Conservation (phyloP, 257 asterid species). For the Perilla frutescens region DNA sequence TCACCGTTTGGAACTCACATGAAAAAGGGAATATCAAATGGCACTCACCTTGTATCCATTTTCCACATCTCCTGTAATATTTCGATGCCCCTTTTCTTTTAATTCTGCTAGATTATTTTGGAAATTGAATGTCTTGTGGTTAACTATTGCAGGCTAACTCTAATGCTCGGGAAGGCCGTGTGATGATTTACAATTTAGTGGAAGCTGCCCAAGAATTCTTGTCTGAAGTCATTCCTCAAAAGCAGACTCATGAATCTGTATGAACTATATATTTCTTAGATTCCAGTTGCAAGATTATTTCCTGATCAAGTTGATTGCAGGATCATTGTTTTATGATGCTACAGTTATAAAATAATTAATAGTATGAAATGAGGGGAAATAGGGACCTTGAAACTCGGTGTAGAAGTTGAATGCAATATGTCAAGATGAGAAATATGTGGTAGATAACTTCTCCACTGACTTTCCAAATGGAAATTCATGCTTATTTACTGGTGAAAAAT, state of each 20-base stretch:
- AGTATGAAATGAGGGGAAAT: neutral
- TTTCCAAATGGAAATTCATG: neutral
- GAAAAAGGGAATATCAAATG: conserved; percentile 3
- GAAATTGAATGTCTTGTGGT: conserved; percentile 14
- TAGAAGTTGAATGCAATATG: neutral
- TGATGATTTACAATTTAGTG: conserved; percentile 94
- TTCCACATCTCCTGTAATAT: neutral
- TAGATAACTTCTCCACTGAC: conserved; percentile 8
- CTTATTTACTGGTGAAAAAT: conserved; percentile 1
- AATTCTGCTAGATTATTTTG: neutral
- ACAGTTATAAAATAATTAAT: conserved; percentile 11
- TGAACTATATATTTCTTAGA: conserved; percentile 39
- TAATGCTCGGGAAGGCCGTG: conserved; percentile 98
- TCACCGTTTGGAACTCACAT: conserved; percentile 5
- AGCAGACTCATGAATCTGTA: conserved; percentile 59
- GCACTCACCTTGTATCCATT: neutral
- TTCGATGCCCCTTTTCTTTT: neutral
- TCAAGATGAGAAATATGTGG: neutral
- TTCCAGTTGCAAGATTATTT: conserved; percentile 33
- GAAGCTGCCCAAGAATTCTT: conserved; percentile 99
- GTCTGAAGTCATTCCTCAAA: conserved; percentile 85
- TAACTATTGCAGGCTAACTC: conserved; percentile 74
- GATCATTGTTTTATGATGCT: conserved; percentile 21
- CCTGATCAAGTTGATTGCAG: conserved; percentile 31
- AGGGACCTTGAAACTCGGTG: conserved; percentile 4